Percentiles rank a stretch among this genome's conserved stretches.
Conservation (phyloP, 176 grass and related monocot species). For the Lolium perenne region DNA sequence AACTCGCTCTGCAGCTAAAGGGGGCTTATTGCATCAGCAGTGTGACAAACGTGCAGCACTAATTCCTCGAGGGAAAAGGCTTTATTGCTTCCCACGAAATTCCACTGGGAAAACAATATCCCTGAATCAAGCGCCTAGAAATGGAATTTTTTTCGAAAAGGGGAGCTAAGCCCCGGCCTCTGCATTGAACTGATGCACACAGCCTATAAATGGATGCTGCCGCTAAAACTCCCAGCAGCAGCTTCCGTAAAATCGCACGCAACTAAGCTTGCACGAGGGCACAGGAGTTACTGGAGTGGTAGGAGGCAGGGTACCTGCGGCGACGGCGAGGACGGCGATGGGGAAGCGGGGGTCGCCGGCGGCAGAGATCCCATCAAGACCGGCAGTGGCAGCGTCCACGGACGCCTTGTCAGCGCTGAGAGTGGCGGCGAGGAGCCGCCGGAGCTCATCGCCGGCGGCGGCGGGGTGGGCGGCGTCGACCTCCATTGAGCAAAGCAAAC, state of each 20-base stretch:
- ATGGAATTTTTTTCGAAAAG: neutral
- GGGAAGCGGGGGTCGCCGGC: constrained; percentile 55
- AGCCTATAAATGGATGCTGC: neutral
- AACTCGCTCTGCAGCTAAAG: neutral
- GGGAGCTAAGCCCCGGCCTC: too few species aligned
- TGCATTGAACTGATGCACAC: too few species aligned
- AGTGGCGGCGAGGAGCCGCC: constrained; percentile 65
- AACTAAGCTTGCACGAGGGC: neutral
- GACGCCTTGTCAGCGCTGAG: constrained; percentile 72
- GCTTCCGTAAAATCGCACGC: neutral
- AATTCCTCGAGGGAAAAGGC: neutral
- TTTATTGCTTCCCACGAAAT: neutral
- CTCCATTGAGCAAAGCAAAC: constrained; percentile 47
- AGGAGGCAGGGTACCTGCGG: constrained; percentile 54
- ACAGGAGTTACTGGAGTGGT: neutral
- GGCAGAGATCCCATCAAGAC: constrained; percentile 47
- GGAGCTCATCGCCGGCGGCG: constrained; percentile 33
- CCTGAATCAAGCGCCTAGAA: neutral
- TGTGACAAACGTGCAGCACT: neutral
- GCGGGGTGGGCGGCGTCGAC: constrained; percentile 43
- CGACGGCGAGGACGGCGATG: constrained; percentile 72
- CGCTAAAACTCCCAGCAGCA: neutral
- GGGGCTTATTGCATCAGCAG: neutral
- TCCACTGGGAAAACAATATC: neutral
- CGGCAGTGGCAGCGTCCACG: constrained; percentile 57